Conservation (phyloP, 495 filamentous ascomycete genomes). For the Barbatosphaeria neglecta region DNA sequence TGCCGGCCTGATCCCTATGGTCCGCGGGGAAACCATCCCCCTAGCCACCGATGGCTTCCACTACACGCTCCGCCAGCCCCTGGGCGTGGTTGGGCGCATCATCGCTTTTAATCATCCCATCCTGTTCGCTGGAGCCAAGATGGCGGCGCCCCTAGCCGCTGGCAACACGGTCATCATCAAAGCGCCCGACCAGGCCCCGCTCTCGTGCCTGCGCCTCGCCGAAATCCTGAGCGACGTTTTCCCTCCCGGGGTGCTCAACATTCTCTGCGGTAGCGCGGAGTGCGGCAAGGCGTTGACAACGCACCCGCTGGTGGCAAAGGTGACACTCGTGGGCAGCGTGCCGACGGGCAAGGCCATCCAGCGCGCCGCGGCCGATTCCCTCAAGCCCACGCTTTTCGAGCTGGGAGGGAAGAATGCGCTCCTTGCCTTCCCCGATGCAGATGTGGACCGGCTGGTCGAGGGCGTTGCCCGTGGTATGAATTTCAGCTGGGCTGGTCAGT, state of each 20-base stretch:
- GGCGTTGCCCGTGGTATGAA: conserved; percentile 86
- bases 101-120: conserved; percentile 35
- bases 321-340: conserved; percentile 75
- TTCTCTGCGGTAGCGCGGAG: conserved; percentile 62
- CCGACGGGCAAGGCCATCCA: conserved; percentile 67
- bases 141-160: conserved; percentile 68
- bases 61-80: conserved; percentile 72
- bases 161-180: conserved; percentile 75
- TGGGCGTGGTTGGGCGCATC: conserved; percentile 80
- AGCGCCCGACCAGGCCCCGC: conserved; percentile 72
- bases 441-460: conserved; percentile 72
- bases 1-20: conserved; percentile 73
- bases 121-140: conserved; percentile 29
- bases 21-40: conserved; percentile 69
- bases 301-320: conserved; percentile 66
- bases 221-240: conserved; percentile 71
- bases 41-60: conserved; percentile 61
- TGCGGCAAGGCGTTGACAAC: conserved; percentile 61
- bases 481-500: conserved; percentile 53
- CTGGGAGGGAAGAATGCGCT: conserved; percentile 74
- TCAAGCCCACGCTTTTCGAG: conserved; percentile 82
- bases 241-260: conserved; percentile 73
- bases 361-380: conserved; percentile 64
- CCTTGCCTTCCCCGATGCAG: conserved; percentile 66
- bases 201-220: conserved; percentile 65